Evolutionary conservation across 345 rosid genomes (phyloP), one percentile per base, ranked within the genome.

Genomic region (Abelmoschus esculentus): DNA sequence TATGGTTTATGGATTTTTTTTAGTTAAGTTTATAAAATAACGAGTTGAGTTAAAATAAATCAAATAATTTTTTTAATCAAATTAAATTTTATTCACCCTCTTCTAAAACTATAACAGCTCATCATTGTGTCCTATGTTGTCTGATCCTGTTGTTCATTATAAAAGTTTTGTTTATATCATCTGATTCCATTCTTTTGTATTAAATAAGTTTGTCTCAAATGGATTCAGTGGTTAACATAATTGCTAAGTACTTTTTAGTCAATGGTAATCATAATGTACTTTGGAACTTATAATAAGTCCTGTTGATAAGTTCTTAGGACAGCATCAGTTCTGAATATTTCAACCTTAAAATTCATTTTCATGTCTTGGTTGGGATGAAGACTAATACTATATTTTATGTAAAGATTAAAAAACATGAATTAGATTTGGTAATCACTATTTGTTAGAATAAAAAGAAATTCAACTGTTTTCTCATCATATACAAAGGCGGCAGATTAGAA

Each of bases 231-330:
- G 66, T 34, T 68, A 2, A 18, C 71, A 53, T 68, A 18, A 69
- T 71, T 70, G 53, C 66, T 38, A 46, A 47, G 44, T 72, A 46
- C 81, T 71, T 72, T 62, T 58, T 4, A 53, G 72, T 49, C 78
- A 74, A 69, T 64, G 50, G 67, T 59, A 61, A 69, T 72, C 74
- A 79, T 72, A 38, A 29, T 29, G 17, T 2, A 55, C 46, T 73
- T 73, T 55, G 64, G 70, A 70, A 61, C 57, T 73, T 38, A 18
- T 72, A 72, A 28, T 72, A 72, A 66, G 29, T 55, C 50, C 49
- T 40, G 60, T 71, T 29, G 36, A 46, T 28, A 69, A 59, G 74
- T 69, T 69, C 29, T 34, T 60, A 55, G 47, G 72, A 72, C 64
- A 74, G 2, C 59, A 68, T 58, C 17, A 71, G 53, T 40, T 66